Base-by-base conservation (phyloP, 1,284 basidiomycete genomes). In the Pascua guehoae region DNA sequence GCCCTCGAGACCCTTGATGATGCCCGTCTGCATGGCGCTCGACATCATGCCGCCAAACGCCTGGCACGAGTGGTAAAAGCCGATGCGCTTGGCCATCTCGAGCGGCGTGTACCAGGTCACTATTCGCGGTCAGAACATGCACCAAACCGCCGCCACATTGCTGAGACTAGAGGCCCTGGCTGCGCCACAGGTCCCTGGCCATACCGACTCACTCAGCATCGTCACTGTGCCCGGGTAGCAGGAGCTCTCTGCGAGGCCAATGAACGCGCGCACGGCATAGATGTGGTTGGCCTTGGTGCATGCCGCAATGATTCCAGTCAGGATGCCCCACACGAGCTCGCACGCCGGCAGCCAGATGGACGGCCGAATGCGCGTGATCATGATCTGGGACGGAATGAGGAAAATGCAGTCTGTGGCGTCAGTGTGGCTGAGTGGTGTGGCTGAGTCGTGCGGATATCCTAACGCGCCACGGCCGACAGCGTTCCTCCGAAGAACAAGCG, bases 161-260 rank as follows among this genome's bases (percentile, higher is more conserved):
- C 17, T 12, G 3, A 41, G n/a, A n/a, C n/a, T n/a, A n/a, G 7
- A 17, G 32, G n/a, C 24, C 44, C 18, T 8, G 5, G 37, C 2
- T 4, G 7, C 37, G 11, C 38, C n/a, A 17, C 15, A 2, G 11
- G 14, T 11, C 32, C 32, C 24, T n/a, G 4, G 17, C 14, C n/a
- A 14, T 10, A 43, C 12, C 4, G 18, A 62, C 56, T n/a, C 45
- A 60, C 64, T 63, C 12, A 68, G 52, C 12, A 66, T 48, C 5
- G 60, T 64, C 2, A 66, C 60, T 1, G 64, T 65, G 14, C 65
- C 66, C 0, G 66, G 68, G 51, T 66, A 70, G 5, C 60, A 59
- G 8, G 64, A 64, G 9, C 57, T 56, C 42, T 66, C 63, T 9
- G 61, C 62, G 1, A 54, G 42, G 15, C 68, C 68, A n/a, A 70